Evolutionary conservation across 78 protist species (phyloP), one percentile per base, ranked within the genome.

Genomic region (Polysphondylium violaceum): DNA sequence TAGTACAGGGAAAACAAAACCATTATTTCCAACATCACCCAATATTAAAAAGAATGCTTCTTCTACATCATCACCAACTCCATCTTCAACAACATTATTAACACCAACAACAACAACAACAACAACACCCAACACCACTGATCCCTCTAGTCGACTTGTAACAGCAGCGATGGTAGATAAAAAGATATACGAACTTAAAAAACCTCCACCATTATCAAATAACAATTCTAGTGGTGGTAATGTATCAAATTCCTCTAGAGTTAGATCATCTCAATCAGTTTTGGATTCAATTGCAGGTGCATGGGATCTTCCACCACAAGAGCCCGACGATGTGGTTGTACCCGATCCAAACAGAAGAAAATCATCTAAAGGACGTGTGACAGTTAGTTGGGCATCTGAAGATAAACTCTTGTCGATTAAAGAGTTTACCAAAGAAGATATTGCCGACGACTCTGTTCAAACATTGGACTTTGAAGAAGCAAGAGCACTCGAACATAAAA

Each of bases 311-410:
- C 79, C 77, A 47, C 9, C 16, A 3, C 71, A 33, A 38, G 68
- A 29, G 4, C 58, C 35, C 17, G 74, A 83, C 44, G 29, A 58
- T 12, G 51, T 44, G 27, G 35, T 40, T 9, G 69, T 83, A 19
- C 91, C 91, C 21, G 91, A 83, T 35, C 91, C 91, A 51, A 83
- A 83, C 23, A 38, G 91, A 53, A 67, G 60, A 33, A 83, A 83
- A 56, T 83, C 91, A 29, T 59, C 75, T 11, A 83, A 83, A 44
- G 91, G 91, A 1, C 35, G 74, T 14, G 91, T 83, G 17, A 53
- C 29, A 38, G 79, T 83, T n/a, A 51, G 29, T 21, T 83, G 91
- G 91, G 76, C 58, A 69, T 17, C 69, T 4, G 79, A 69, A n/a
- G 91, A 83, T 43, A 67, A 83, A 29, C 65, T 83, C 9, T 53